A percentile compares a stretch with the other conserved stretches of the same genome.
These are phyloP conservation scores for Geopyxis carbonaria DNA, from an alignment of 495 filamentous ascomycete species.

Conservation along the genomic window DNA sequence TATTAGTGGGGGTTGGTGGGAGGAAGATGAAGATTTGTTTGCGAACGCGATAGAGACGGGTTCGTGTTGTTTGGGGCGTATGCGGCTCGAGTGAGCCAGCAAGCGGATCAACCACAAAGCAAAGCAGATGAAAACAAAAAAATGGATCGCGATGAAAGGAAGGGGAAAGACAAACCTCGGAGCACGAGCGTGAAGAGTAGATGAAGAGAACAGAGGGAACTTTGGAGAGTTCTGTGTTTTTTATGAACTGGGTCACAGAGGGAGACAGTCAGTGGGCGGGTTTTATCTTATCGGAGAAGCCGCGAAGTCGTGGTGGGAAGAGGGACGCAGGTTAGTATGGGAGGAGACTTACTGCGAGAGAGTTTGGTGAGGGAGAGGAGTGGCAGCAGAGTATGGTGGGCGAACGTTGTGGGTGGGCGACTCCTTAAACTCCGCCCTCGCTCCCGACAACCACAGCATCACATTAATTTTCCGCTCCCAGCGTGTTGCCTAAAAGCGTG, in stretches of 20 bases:
- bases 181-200: conserved; percentile 9
- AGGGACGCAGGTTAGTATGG: conserved; percentile 6
- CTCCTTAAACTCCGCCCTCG: no score
- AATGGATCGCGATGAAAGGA: conserved; percentile 13
- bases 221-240: conserved; percentile 21
- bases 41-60: conserved; percentile 36
- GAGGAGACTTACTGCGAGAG: conserved; percentile 21
- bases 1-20: conserved; percentile 29
- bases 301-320: conserved; percentile 9
- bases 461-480: no score
- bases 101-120: neutral
- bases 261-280: conserved; percentile 6
- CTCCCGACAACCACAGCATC: no score
- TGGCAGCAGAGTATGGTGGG: neutral
- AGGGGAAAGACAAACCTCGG: conserved; percentile 20
- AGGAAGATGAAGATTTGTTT: conserved; percentile 44
- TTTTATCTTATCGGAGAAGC: conserved; percentile 21
- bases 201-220: conserved; percentile 11
- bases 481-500: no score
- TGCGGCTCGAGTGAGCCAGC: conserved; percentile 31
- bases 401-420: neutral
- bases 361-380: neutral
- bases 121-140: conserved; percentile 4
- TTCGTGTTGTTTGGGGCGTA: conserved; percentile 22
- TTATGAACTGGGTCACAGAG: conserved; percentile 12